Base-by-base conservation (phyloP, 2,329 filamentous ascomycete genomes). In the Alternaria arborescens region DNA sequence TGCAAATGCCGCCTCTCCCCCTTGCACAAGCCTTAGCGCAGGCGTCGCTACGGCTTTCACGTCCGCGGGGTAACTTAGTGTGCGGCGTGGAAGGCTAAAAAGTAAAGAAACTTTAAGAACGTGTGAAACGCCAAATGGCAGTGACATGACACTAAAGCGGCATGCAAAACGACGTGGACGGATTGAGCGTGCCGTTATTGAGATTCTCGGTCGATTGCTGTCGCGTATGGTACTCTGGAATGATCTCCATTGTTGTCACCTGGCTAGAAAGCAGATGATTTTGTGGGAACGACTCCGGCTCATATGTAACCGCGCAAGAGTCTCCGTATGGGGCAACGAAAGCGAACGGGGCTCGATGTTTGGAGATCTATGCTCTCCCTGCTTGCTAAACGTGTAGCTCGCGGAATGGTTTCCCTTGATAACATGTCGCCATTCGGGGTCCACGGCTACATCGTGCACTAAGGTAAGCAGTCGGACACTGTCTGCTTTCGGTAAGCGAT, bases 151-250 rank as follows among this genome's bases (percentile, higher is more conserved):
- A 50, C 34, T 61, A 58, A 58, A 61, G 60, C 52, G 46, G 62
- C 55, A 28, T 32, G 36, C 26, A 22, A 57, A 61, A 58, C 52
- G 46, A 60, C 52, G 28, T 26, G 36, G 26, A 30, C 26, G 47
- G 18, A 42, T 60, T 41, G 43, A 55, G 34, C 46, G 34, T 58
- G 46, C 42, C 22, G 24, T 52, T 65, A 42, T 66, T 56, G 54
- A 59, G 52, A 8, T 41, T 38, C 34, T 61, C 56, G 58, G 51
- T 46, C 63, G 18, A 44, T n/a, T 28, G 32, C 52, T 64, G 62
- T 55, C 60, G 65, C 58, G 62, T 66, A 58, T 52, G 18, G 56
- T 60, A 60, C 50, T 60, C 32, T 16, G 20, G 41, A 41, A 60
- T 51, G 57, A 57, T 51, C 18, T 36, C 16, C 38, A 52, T 47